Base-by-base conservation (phyloP, 73 alveolate species). In the Breviolum minutum region DNA sequence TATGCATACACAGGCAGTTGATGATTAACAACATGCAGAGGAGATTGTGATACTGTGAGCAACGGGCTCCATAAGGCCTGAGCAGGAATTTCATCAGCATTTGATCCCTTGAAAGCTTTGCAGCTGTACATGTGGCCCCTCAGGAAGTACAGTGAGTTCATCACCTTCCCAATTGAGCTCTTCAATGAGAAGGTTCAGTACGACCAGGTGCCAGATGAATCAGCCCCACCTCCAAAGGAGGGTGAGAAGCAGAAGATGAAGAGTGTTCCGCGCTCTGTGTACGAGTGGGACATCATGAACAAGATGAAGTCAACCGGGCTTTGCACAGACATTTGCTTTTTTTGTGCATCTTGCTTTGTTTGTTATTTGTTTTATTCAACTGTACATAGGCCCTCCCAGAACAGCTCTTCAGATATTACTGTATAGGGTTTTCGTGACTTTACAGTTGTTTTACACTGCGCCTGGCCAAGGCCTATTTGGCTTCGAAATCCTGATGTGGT, bases 261-360 rank as follows among this genome's bases (percentile, higher is more conserved):
- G 90, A 95, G 95, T 26, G 99, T 95, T 60, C 94, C 99, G 26
- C 80, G 91, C 48, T 54, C 89, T 12, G 94, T 70, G 62, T 99
- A 99, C 99, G 99, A 99, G 96, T 99, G 99, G 99, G 99, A 99
- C 98, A 99, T 99, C 94, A 99, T 99, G 96, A 99, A 99, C 99
- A 99, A 99, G 99, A 99, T 99, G 99, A 99, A 99, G 99, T 99
- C 99, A n/a, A 99, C 99, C 80, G 99, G 99, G 99, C 99, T 99
- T 99, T 99, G 99, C 99, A 99, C 99, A 80, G 99, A 99, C 99
- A 99, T 99, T 82, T 99, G 99, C 77, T 99, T 99, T 74, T 73
- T 19, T 16, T 69, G 27, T 69, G 79, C 5, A 19, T 69, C 27
- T 24, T 16, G 2, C 4, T 69, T 19, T 69, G 2, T 19, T 2